A percentile compares a stretch with the other conserved stretches of the same genome.
Conservation (phyloP, 768 basidiomycete genomes). For the Clavulina sp. region DNA sequence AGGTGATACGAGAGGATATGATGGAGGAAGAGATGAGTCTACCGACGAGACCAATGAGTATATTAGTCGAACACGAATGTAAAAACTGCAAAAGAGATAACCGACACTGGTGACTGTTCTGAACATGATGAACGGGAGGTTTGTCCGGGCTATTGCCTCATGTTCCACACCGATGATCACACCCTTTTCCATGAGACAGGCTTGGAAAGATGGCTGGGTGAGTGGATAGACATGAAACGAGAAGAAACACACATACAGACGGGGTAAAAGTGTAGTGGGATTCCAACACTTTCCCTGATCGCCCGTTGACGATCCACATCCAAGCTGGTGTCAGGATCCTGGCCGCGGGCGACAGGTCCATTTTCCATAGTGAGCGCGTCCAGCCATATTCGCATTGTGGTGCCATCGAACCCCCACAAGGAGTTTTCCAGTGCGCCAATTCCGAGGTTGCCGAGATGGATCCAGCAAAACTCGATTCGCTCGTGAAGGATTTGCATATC, state of each 20-base stretch:
- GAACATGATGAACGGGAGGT: constrained; percentile 79
- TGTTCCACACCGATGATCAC: constrained; percentile 94
- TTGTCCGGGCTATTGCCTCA: constrained; percentile 56
- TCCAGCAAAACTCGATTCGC: constrained; percentile 98
- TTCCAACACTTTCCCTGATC: constrained; percentile 86
- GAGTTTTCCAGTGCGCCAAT: constrained; percentile 92
- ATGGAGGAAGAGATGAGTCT: constrained; percentile 91
- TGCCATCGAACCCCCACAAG: constrained; percentile 91
- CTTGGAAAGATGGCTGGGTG: constrained; percentile 24
- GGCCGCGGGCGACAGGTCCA: constrained; percentile 24
- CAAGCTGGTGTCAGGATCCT: constrained; percentile 16
- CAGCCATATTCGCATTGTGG: constrained; percentile 80
- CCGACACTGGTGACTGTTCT: constrained; percentile 77
- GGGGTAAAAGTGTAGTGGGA: constrained; percentile 88
- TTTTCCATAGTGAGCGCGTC: constrained; percentile 84
- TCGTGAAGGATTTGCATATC: constrained; percentile 96
- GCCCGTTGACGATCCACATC: constrained; percentile 19
- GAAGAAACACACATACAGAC: constrained; percentile 43
- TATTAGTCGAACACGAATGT: constrained; percentile 1
- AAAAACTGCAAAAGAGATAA: constrained; percentile 8
- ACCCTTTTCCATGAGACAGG: constrained; percentile 96
- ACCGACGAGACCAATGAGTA: not conserved
- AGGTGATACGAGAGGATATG: constrained; percentile 78
- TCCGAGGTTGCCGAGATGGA: constrained; percentile 83
- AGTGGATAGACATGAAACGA: not conserved